Evolutionary conservation across 768 basidiomycete species (phyloP).

Genomic region (Boletellus emodensis): DNA sequence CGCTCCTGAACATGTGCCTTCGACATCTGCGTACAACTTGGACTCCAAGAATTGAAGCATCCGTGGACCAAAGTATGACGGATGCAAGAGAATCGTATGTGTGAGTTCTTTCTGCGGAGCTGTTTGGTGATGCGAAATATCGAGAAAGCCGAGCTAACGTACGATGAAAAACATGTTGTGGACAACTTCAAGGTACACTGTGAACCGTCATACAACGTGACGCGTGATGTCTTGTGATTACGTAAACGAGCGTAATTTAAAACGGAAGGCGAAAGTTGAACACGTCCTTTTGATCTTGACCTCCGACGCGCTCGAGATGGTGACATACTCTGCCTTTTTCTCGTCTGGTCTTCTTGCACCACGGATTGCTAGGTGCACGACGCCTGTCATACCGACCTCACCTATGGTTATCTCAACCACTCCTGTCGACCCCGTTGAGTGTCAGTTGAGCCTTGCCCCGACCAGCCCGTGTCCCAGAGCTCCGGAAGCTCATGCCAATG

Average conservation of each 20-base stretch:
- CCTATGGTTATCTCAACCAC: constrained; percentile 16
- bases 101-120: constrained; percentile 81
- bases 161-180: constrained; percentile 68
- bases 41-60: constrained; percentile 91
- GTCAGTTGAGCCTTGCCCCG: constrained; percentile 35
- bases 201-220: constrained; percentile 4
- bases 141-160: constrained; percentile 28
- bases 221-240: constrained; percentile 10
- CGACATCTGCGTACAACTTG: constrained; percentile 93
- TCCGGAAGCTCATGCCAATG: constrained; percentile 14
- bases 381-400: constrained; percentile 26
- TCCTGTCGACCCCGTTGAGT: constrained; percentile 33
- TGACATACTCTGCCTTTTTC: constrained; percentile 63
- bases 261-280: constrained; percentile 19
- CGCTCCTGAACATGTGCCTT: constrained; percentile 94
- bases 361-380: constrained; percentile 25
- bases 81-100: constrained; percentile 96
- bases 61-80: constrained; percentile 96
- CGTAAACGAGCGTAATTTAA: constrained; percentile 11
- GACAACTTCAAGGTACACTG: not conserved
- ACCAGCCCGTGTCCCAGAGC: constrained; percentile 25
- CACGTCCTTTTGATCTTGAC: not conserved
- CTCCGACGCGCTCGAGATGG: constrained; percentile 26
- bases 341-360: constrained; percentile 66
- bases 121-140: constrained; percentile 3